phyloP scores from a whole-genome alignment of 495 filamentous ascomycete species.

The Darksidea phi region DNA sequence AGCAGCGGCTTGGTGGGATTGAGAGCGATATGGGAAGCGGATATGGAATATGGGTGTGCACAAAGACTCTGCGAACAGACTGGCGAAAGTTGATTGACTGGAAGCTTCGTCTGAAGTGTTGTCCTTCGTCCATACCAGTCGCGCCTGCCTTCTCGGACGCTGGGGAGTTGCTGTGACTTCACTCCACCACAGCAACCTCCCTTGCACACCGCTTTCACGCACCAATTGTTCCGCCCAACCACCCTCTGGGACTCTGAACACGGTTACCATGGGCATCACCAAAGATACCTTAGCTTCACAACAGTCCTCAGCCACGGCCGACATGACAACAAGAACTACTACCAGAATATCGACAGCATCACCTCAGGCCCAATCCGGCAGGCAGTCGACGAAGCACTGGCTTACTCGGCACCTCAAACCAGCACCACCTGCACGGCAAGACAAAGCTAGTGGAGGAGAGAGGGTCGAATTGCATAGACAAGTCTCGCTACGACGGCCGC shows the following conservation, averaged over 20 bases:
- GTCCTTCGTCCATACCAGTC: no score
- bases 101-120: no score
- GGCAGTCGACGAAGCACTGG: constrained; percentile 16
- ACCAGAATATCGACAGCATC: constrained; percentile 8
- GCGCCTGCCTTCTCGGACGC: no score
- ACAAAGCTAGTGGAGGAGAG: not conserved
- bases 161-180: not conserved
- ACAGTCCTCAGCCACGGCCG: constrained; percentile 10
- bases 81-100: no score
- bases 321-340: constrained; percentile 19
- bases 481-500: constrained; percentile 1
- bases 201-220: not conserved
- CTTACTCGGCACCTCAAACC: constrained; percentile 13
- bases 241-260: no score
- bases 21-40: no score
- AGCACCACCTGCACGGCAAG: not conserved
- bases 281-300: constrained; percentile 4
- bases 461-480: not conserved
- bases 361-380: not conserved
- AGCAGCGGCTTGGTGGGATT: no score
- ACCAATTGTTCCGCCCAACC: not conserved
- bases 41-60: no score
- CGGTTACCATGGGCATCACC: constrained; percentile 10
- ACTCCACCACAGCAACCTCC: not conserved
- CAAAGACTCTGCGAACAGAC: no score